A percentile compares a stretch with the other conserved stretches of the same genome.
phyloP scores from a whole-genome alignment of 192 early-diverging fungal species.

The Podila clonocystis region DNA sequence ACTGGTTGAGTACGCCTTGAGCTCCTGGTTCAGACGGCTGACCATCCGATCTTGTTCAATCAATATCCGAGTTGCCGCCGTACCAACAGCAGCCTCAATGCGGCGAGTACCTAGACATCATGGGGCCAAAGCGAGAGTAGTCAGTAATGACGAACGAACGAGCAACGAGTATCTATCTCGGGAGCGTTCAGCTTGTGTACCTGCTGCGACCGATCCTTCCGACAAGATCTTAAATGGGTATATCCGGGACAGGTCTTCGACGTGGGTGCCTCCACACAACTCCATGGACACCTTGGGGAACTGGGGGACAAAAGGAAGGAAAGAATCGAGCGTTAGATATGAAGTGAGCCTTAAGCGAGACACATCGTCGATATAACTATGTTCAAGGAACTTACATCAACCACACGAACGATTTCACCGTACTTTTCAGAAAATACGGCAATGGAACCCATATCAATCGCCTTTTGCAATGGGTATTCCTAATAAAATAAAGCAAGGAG shows the following conservation, averaged over 20 bases:
- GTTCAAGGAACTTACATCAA: slow-evolving; percentile 62
- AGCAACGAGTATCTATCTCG: not conserved
- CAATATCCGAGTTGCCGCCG: slow-evolving; percentile 52
- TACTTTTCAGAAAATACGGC: slow-evolving; percentile 68
- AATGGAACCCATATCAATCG: slow-evolving; percentile 60
- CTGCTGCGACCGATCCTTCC: slow-evolving; percentile 66
- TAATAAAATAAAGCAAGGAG: slow-evolving; percentile 2
- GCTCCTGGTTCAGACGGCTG: slow-evolving; percentile 41
- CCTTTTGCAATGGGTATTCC: slow-evolving; percentile 57
- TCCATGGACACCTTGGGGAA: slow-evolving; percentile 61
- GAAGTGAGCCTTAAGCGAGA: not conserved
- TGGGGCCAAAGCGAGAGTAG: not conserved
- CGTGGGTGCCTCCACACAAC: slow-evolving; percentile 69
- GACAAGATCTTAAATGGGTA: slow-evolving; percentile 67
- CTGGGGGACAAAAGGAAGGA: not conserved
- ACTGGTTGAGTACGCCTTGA: slow-evolving; percentile 46
- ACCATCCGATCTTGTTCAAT: slow-evolving; percentile 57
- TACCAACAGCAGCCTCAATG: slow-evolving; percentile 68
- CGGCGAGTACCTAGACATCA: slow-evolving; percentile 56
- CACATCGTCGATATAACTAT: no score
- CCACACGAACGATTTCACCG: slow-evolving; percentile 61
- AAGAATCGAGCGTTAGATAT: not conserved
- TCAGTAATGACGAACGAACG: not conserved
- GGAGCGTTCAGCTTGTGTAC: slow-evolving; percentile 14
- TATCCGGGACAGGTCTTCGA: slow-evolving; percentile 53